Percentiles rank a stretch among this genome's conserved stretches.
phyloP scores from a whole-genome alignment of 2,329 filamentous ascomycete genomes.

The Scedosporium apiospermum region DNA sequence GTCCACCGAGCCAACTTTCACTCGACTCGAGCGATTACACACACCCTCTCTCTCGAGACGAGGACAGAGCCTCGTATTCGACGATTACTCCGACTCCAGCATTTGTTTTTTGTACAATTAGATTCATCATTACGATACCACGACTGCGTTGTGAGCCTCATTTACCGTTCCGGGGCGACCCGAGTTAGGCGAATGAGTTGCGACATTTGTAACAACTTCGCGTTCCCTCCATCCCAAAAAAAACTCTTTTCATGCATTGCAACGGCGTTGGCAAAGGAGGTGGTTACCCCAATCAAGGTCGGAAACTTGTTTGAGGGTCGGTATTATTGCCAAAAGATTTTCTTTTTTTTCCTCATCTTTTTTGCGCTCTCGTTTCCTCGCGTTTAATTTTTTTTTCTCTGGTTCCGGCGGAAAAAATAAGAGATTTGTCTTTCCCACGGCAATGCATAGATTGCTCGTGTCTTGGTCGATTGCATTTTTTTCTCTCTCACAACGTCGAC shows the following conservation, averaged over 20 bases:
- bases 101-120: slow-evolving; percentile 7
- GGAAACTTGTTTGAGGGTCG: slow-evolving; percentile 9
- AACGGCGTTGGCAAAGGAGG: slow-evolving; percentile 42
- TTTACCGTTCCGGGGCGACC: slow-evolving; percentile 11
- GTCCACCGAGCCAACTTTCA: slow-evolving; percentile 4
- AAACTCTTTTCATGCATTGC: slow-evolving; percentile 39
- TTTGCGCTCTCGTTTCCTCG: background rate
- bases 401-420: slow-evolving; percentile 9
- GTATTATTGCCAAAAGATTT: slow-evolving; percentile 21
- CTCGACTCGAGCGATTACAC: background rate
- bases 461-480: slow-evolving; percentile 6
- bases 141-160: slow-evolving; percentile 24
- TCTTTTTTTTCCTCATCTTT: slow-evolving; percentile 1
- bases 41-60: too few species aligned
- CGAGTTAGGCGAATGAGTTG: slow-evolving; percentile 2
- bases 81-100: background rate
- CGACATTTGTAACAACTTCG: slow-evolving; percentile 13
- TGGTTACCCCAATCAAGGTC: slow-evolving; percentile 3
- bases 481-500: background rate
- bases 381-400: slow-evolving; percentile 1
- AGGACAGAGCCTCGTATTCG: background rate
- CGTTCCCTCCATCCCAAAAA: slow-evolving; percentile 21
- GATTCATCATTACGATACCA: slow-evolving; percentile 32
- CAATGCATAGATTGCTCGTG: slow-evolving; percentile 30
- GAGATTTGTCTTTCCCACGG: slow-evolving; percentile 26